phyloP scores from a whole-genome alignment of 2,329 filamentous ascomycete species.

The Colletotrichum agaves region DNA sequence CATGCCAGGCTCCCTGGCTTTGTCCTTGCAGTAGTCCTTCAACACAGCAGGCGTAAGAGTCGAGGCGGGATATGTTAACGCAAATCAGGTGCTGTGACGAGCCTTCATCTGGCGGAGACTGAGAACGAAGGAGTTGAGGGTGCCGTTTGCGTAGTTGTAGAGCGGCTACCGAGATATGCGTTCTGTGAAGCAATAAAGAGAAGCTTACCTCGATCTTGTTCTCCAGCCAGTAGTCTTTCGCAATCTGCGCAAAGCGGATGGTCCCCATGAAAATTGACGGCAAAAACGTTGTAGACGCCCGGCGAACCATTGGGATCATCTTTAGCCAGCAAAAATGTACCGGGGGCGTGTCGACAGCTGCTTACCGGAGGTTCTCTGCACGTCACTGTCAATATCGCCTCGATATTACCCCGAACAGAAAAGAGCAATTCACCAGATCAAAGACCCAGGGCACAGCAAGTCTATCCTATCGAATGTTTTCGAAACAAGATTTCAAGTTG shows the following conservation, averaged over 20 bases:
- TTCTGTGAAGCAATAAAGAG: conserved; percentile 43
- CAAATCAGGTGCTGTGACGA: conserved; percentile 35
- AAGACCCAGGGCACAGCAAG: conserved; percentile 38
- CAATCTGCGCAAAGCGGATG: conserved; percentile 43
- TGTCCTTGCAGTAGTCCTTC: conserved; percentile 31
- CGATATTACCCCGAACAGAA: background rate
- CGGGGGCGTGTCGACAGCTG: conserved; percentile 43
- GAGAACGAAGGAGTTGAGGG: conserved; percentile 38
- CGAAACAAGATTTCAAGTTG: conserved; percentile 38
- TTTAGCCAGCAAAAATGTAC: conserved; percentile 38
- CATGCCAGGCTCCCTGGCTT: conserved; percentile 26
- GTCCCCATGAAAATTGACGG: conserved; percentile 44
- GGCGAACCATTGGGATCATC: conserved; percentile 38
- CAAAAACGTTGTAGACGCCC: conserved; percentile 42
- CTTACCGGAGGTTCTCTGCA: conserved; percentile 41
- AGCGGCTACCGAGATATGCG: conserved; percentile 45
- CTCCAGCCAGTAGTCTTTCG: conserved; percentile 45
- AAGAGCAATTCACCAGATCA: conserved; percentile 36
- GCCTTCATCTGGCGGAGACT: conserved; percentile 32
- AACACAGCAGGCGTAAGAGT: conserved; percentile 33
- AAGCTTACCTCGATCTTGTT: conserved; percentile 51
- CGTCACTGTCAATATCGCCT: background rate
- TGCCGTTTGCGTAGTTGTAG: conserved; percentile 45
- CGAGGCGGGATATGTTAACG: conserved; percentile 37
- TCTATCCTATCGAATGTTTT: conserved; percentile 35